Evolutionary conservation across 2,329 filamentous ascomycete genomes (phyloP).

Genomic region (Byssochlamys sp.): DNA sequence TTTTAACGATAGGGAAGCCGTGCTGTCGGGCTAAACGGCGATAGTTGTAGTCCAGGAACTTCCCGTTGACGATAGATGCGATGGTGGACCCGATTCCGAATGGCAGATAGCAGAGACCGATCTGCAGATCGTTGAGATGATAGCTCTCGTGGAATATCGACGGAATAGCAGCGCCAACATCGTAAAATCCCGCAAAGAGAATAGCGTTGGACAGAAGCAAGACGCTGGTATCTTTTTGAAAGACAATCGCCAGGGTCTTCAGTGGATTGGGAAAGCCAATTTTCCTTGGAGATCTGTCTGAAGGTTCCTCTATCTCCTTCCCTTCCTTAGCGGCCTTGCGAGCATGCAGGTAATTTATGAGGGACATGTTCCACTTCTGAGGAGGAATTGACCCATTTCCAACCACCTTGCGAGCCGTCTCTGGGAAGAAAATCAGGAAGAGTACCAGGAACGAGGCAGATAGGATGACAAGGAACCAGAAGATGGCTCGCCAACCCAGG

Average conservation of each 20-base stretch:
- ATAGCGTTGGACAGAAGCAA: constrained; percentile 31
- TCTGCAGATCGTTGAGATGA: constrained; percentile 30
- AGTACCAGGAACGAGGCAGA: constrained; percentile 28
- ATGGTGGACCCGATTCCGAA: constrained; percentile 33
- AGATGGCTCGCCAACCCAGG: constrained; percentile 32
- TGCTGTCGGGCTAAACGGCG: constrained; percentile 22
- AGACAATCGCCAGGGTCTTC: constrained; percentile 24
- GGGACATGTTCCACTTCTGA: constrained; percentile 28
- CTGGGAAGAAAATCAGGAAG: constrained; percentile 28
- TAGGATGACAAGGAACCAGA: constrained; percentile 44
- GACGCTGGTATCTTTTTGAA: constrained; percentile 27
- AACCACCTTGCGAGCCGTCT: constrained; percentile 30
- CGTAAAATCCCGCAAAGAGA: constrained; percentile 34
- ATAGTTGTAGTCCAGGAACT: constrained; percentile 38
- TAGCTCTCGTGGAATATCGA: constrained; percentile 29
- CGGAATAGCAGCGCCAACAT: constrained; percentile 31
- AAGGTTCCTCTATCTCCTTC: constrained; percentile 2
- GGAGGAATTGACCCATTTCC: constrained; percentile 29
- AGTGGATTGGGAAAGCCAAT: constrained; percentile 30
- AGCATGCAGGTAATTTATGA: constrained; percentile 19
- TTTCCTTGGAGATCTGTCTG: constrained; percentile 10
- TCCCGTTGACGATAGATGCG: constrained; percentile 30
- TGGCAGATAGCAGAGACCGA: constrained; percentile 36
- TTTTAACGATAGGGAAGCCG: constrained; percentile 24
- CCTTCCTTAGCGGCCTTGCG: constrained; percentile 10